Percentiles rank a stretch among this genome's conserved stretches.
phyloP scores from a whole-genome alignment of 768 basidiomycete genomes.

The Suillus americanus region DNA sequence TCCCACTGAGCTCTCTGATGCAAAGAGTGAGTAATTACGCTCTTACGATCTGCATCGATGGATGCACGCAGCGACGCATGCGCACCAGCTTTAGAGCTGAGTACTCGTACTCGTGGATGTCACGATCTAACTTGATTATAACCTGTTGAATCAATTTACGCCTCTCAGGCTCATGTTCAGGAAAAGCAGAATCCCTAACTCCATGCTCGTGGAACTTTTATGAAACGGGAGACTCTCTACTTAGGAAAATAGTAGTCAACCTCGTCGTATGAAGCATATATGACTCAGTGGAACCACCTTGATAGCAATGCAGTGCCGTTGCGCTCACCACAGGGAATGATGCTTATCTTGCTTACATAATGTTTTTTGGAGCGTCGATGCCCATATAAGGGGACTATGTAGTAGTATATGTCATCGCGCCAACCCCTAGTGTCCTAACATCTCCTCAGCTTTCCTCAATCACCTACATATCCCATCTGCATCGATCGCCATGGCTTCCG shows the following conservation, averaged over 20 bases:
- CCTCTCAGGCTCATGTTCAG: neutral
- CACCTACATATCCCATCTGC: neutral
- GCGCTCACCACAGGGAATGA: neutral
- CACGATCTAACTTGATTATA: neutral
- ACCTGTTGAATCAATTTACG: neutral
- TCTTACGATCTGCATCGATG: neutral
- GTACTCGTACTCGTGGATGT: neutral
- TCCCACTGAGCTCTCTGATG: no score
- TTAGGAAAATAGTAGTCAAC: neutral
- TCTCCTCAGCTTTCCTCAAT: neutral
- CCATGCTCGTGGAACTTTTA: neutral
- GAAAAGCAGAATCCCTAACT: neutral
- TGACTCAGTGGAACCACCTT: neutral
- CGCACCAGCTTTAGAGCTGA: neutral
- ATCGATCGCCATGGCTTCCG: constrained; percentile 42
- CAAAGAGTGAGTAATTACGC: neutral
- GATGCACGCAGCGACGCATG: neutral
- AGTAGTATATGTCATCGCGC: no score
- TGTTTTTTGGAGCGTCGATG: neutral
- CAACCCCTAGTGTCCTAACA: neutral
- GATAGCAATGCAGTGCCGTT: neutral
- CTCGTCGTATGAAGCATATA: neutral
- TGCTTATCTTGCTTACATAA: neutral
- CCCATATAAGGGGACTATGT: neutral
- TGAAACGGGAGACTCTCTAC: neutral